phyloP scores from a whole-genome alignment of 208 protist species.

The Acanthamoeba divionensis region DNA sequence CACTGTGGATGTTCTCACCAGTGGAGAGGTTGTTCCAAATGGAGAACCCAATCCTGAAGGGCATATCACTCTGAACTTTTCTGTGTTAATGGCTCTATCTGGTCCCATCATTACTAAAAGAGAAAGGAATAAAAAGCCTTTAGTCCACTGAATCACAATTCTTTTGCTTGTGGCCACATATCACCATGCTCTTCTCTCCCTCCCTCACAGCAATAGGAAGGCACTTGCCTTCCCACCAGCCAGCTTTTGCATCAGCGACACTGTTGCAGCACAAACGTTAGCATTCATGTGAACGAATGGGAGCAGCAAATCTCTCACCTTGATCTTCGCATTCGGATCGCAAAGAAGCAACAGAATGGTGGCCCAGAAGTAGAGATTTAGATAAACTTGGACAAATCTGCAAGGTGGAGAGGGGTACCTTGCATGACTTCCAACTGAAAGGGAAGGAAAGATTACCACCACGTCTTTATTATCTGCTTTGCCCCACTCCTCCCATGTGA shows the following conservation, averaged over 20 bases:
- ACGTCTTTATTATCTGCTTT: background rate
- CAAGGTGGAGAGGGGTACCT: background rate
- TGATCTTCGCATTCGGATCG: background rate
- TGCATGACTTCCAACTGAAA: slow-evolving; percentile 20
- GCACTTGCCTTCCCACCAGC: slow-evolving; percentile 42
- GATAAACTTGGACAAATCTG: background rate
- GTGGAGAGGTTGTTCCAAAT: slow-evolving; percentile 31
- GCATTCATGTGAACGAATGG: background rate
- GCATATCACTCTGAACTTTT: slow-evolving; percentile 47
- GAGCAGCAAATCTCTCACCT: background rate
- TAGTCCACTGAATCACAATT: background rate
- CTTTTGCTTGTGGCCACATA: background rate
- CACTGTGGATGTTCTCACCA: too few relatives aligned
- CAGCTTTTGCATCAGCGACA: slow-evolving; percentile 23
- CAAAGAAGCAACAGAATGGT: background rate
- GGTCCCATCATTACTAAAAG: background rate
- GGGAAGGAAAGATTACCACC: slow-evolving; percentile 41
- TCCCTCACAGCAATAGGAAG: background rate
- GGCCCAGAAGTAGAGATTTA: background rate
- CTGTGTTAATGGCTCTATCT: slow-evolving; percentile 26
- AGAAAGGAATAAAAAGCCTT: background rate
- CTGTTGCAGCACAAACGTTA: background rate
- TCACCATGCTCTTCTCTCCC: background rate
- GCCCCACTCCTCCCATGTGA: slow-evolving; percentile 39
- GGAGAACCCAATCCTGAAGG: slow-evolving; percentile 14